Evolutionary conservation across 345 rosid species (phyloP).

Genomic region (Lagerstroemia speciosa): DNA sequence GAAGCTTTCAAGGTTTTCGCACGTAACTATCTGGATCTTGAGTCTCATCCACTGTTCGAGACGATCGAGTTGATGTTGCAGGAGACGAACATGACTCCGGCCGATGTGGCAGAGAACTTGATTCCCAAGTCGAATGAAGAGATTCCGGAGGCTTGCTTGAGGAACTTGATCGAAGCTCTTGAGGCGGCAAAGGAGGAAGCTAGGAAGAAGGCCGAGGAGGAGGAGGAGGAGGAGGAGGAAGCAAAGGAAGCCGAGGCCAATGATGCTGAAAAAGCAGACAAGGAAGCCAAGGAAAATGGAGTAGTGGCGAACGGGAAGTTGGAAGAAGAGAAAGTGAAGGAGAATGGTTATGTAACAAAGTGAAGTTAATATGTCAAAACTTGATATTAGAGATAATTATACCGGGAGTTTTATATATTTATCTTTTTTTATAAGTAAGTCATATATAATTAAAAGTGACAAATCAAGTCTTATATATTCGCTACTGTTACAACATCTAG

Average conservation of each 20-base stretch:
- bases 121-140: slow-evolving; percentile 6
- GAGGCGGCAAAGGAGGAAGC: slow-evolving; percentile 1
- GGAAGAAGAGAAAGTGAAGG: background rate
- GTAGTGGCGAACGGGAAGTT: background rate
- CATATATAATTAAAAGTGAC: too few relatives aligned
- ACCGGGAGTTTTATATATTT: too few relatives aligned
- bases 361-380: too few relatives aligned
- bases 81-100: slow-evolving; percentile 10
- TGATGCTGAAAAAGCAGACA: slow-evolving; percentile 1
- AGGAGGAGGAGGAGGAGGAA: slow-evolving; percentile 6
- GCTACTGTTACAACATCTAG: too few relatives aligned
- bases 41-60: slow-evolving; percentile 2
- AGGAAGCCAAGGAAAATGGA: background rate
- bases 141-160: slow-evolving; percentile 6
- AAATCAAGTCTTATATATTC: too few relatives aligned
- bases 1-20: slow-evolving; percentile 14
- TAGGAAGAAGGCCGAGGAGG: background rate
- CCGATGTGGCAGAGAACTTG: slow-evolving; percentile 17
- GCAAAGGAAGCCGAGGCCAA: slow-evolving; percentile 1
- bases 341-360: too few relatives aligned
- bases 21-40: slow-evolving; percentile 10
- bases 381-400: too few relatives aligned
- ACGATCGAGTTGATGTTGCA: slow-evolving; percentile 2
- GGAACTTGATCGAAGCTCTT: slow-evolving; percentile 9
- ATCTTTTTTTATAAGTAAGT: too few relatives aligned